Percentiles rank a stretch among this genome's conserved stretches.
Evolutionary conservation across 2,329 filamentous ascomycete species (phyloP).

Genomic region (Claviceps purpurea): DNA sequence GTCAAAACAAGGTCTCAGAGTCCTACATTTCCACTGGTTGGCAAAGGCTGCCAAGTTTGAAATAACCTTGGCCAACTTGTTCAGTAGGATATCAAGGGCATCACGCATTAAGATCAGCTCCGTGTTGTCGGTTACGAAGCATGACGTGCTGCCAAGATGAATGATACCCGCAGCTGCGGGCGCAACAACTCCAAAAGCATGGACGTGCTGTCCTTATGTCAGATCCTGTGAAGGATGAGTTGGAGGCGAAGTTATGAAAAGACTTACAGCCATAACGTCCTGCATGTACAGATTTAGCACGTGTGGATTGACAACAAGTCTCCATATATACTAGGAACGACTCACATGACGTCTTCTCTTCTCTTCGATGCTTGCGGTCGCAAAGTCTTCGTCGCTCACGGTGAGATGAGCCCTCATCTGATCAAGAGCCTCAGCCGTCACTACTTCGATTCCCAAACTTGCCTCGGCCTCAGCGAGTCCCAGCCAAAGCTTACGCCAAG

Average conservation of each 20-base stretch:
- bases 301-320: background rate
- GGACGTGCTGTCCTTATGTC: slow-evolving; percentile 40
- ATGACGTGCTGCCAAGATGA: slow-evolving; percentile 44
- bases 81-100: slow-evolving; percentile 60
- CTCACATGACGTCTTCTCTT: slow-evolving; percentile 47
- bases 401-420: slow-evolving; percentile 62
- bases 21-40: slow-evolving; percentile 49
- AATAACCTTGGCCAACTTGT: slow-evolving; percentile 69
- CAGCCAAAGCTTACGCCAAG: slow-evolving; percentile 78
- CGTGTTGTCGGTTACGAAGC: slow-evolving; percentile 54
- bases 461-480: slow-evolving; percentile 71
- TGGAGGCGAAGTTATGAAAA: background rate
- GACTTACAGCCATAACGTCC: slow-evolving; percentile 44
- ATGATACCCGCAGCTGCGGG: slow-evolving; percentile 74
- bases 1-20: slow-evolving; percentile 2
- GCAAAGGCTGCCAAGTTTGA: slow-evolving; percentile 62
- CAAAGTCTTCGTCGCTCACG: slow-evolving; percentile 69
- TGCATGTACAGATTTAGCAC: slow-evolving; percentile 10
- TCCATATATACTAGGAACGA: background rate
- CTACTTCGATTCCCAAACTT: slow-evolving; percentile 60
- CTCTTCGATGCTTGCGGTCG: slow-evolving; percentile 63
- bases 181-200: slow-evolving; percentile 59
- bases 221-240: slow-evolving; percentile 1
- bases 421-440: slow-evolving; percentile 60
- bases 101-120: slow-evolving; percentile 55